Base-by-base conservation (phyloP, 2,329 filamentous ascomycete species). In the Neonectria magnoliae region DNA sequence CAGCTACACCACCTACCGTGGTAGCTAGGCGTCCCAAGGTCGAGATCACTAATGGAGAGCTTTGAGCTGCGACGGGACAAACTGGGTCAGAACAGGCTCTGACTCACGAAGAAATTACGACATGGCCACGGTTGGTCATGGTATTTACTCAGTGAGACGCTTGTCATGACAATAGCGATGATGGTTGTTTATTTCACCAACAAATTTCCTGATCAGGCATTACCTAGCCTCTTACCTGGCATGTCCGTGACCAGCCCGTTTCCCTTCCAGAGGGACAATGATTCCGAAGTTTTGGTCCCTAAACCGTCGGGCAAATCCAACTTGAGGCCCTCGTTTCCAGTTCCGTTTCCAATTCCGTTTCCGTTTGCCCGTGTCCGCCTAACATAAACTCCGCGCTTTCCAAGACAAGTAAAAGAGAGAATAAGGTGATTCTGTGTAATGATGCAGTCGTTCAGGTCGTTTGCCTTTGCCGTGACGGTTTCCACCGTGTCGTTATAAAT, bases 1-100 rank as follows among this genome's bases (percentile, higher is more conserved):
- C 80, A 91, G 90, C 76, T 96, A 93, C 80, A 92, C 91, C 44
- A 95, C 92, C 10, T 96, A 96, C 79, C 83, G 93, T 52, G 93
- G 93, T 16, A 93, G 90, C 77, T 93, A 81, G 82, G 71, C 3
- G 16, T 55, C 50, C 5, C 18, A 31, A 11, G 27, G 16, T 29
- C 45, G 13, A 33, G 10, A 22, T 16, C 7, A 14, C 16, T 16
- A 7, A 14, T 20, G 10, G 31, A 20, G 16, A 29, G 29, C 27
- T n/a, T 20, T 33, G 3, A 20, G 29, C 5, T 51, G 29, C 13
- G 47, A 14, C 11, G 10, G n/a, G 13, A 33, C 27, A 20, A n/a
- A 16, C 10, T 13, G 29, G 13, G 25, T 38, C 36, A 31, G 27
- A 31, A 20, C 16, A n/a, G 33, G 48, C 29, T 33, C 10, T 11